Evolutionary conservation across 2,329 filamentous ascomycete genomes (phyloP).

Genomic region (Teratosphaeria nubilosa): DNA sequence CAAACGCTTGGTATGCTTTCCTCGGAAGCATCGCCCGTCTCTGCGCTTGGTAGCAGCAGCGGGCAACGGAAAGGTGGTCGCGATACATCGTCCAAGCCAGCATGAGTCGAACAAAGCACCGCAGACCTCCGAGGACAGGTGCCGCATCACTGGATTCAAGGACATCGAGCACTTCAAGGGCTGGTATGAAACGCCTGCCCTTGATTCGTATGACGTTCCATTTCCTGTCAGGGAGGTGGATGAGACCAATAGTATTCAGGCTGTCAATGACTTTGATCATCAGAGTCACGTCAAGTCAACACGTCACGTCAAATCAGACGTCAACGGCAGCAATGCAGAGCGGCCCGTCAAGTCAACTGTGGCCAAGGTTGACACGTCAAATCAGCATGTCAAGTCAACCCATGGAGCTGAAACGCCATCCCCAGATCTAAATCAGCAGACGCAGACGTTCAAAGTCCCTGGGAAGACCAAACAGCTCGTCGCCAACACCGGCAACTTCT

Average conservation of each 20-base stretch:
- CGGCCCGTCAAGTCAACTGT: no score
- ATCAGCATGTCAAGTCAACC: no score
- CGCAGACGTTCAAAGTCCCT: conserved; percentile 8
- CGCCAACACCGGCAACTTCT: conserved; percentile 31
- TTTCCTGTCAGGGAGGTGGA: no score
- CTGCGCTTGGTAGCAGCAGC: not conserved
- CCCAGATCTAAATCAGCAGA: conserved; percentile 11
- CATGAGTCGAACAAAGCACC: not conserved
- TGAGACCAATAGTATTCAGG: no score
- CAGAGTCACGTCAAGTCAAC: no score
- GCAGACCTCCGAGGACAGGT: conserved; percentile 17
- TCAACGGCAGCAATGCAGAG: no score
- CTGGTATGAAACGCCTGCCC: conserved; percentile 19
- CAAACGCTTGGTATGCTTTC: not conserved
- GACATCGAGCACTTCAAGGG: conserved; percentile 14
- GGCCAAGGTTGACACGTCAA: no score
- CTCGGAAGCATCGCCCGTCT: not conserved
- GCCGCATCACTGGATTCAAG: conserved; percentile 20
- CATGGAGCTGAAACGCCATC: conserved; percentile 1
- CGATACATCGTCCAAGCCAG: not conserved
- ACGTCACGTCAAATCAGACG: no score
- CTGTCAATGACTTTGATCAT: no score
- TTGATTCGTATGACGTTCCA: conserved; percentile 6
- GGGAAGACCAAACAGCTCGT: conserved; percentile 21
- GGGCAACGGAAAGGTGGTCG: not conserved